These are phyloP conservation scores for Toxoplasma gondii DNA, from an alignment of 169 alveolate species.

Conservation along the genomic window DNA sequence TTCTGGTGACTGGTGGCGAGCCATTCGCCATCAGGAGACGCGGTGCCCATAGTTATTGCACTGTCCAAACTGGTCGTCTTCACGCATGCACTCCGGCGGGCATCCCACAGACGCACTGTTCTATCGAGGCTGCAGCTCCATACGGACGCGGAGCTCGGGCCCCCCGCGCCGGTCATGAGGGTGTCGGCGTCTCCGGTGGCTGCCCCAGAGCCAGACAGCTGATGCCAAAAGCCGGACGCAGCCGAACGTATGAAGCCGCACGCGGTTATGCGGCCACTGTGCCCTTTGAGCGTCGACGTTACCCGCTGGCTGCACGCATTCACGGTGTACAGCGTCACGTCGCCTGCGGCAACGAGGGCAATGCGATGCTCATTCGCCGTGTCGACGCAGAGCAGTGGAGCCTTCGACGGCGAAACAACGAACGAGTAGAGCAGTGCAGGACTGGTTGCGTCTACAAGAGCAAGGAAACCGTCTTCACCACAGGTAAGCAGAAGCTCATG, in stretches of 20 bases:
- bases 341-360: constrained; percentile 2
- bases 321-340: not conserved
- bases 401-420: not conserved
- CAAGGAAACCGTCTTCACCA: constrained; percentile 14
- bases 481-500: not conserved
- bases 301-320: not conserved
- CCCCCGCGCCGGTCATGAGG: constrained; percentile 19
- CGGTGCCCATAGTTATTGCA: constrained; percentile 12
- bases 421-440: not conserved
- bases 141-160: not conserved
- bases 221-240: not conserved
- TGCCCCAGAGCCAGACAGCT: not conserved
- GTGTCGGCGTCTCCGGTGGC: not conserved
- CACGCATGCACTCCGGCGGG: constrained; percentile 33
- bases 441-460: not conserved
- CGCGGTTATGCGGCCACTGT: constrained; percentile 27
- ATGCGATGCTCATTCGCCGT: not conserved
- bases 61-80: not conserved
- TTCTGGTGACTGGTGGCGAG: constrained; percentile 29
- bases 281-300: not conserved
- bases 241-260: constrained; percentile 8
- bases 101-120: constrained; percentile 31
- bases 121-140: constrained; percentile 38
- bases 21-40: constrained; percentile 32
- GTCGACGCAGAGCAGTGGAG: constrained; percentile 26